These are phyloP conservation scores for Stephanodiscus minutulus DNA, from an alignment of 108 stramenopile species.

Conservation along the genomic window DNA sequence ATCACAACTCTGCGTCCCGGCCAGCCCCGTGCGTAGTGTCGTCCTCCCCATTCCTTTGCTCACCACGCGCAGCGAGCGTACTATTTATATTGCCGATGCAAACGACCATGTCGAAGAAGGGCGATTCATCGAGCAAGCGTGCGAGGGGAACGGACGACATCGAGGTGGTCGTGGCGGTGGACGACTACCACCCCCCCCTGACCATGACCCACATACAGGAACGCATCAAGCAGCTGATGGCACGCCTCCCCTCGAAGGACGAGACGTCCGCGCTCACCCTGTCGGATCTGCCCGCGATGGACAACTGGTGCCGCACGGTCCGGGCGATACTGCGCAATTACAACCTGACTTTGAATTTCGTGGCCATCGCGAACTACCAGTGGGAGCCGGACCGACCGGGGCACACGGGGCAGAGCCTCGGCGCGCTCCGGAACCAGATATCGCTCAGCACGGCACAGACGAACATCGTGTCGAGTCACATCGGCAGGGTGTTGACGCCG, in stretches of 20 bases:
- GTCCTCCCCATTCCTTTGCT: no score
- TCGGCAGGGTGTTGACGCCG: conserved; percentile 30
- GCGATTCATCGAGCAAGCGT: conserved; percentile 9
- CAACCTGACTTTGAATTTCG: conserved; percentile 36
- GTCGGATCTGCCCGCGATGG: conserved; percentile 21
- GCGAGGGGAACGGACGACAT: conserved; percentile 12
- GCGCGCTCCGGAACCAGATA: conserved; percentile 38
- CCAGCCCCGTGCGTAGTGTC: no score
- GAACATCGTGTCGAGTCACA: conserved; percentile 37
- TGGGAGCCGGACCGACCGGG: conserved; percentile 48
- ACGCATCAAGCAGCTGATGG: conserved; percentile 15
- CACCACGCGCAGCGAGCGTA: background rate
- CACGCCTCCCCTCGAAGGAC: conserved; percentile 27
- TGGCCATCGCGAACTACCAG: conserved; percentile 38
- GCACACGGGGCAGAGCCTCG: conserved; percentile 31
- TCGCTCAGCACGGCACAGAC: conserved; percentile 34
- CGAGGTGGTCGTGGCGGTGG: conserved; percentile 16
- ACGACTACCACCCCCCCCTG: conserved; percentile 15
- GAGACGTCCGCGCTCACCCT: conserved; percentile 26
- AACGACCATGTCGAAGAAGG: conserved; percentile 1
- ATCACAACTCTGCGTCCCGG: no score
- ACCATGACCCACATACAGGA: conserved; percentile 22
- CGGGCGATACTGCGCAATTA: conserved; percentile 22
- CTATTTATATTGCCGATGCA: no score
- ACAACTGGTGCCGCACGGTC: conserved; percentile 32